A percentile compares a stretch with the other conserved stretches of the same genome.
Evolutionary conservation across 257 asterid species (phyloP).

Genomic region (Solanum paucissectum): DNA sequence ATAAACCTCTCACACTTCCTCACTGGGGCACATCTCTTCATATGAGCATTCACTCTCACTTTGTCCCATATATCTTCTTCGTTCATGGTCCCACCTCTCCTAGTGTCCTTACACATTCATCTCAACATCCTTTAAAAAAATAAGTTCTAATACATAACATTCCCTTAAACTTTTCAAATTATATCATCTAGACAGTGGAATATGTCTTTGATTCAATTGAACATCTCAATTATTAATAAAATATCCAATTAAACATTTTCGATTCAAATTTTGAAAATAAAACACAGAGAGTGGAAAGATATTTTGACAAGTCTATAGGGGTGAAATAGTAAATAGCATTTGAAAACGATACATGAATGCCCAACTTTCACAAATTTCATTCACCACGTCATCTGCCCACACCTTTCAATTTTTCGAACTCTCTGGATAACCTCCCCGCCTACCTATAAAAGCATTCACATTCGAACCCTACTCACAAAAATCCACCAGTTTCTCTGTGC

Average conservation of each 20-base stretch:
- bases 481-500: neutral
- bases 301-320: neutral
- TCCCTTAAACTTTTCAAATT: neutral
- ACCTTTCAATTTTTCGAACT: neutral
- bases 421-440: neutral
- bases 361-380: neutral
- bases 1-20: neutral
- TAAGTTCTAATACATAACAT: neutral
- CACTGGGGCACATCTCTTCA: no score
- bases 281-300: neutral
- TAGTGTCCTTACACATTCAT: accelerated
- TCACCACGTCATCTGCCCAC: neutral
- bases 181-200: neutral
- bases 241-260: accelerated
- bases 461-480: neutral
- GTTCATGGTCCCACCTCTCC: accelerated
- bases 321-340: neutral
- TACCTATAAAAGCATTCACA: neutral
- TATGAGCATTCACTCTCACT: no score
- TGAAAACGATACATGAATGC: neutral
- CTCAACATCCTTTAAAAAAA: neutral
- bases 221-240: neutral
- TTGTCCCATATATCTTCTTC: neutral
- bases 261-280: neutral
- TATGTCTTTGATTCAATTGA: neutral